These are phyloP conservation scores for Mucor indicus DNA, from an alignment of 371 early-diverging fungal species.

Conservation along the genomic window DNA sequence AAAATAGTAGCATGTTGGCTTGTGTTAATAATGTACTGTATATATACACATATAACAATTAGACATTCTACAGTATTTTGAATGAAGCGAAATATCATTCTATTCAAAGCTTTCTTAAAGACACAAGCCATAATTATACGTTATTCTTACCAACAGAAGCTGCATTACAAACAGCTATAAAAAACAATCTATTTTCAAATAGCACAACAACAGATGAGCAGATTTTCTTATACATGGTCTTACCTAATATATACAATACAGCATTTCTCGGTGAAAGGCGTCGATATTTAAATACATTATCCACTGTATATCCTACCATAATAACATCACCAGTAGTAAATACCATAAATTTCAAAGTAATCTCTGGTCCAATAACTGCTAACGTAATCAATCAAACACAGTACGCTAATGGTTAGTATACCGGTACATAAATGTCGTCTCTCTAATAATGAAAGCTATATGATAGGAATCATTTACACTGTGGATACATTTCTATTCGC, in stretches of 20 bases:
- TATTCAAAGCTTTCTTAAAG: background rate
- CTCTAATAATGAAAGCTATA: no score
- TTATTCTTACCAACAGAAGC: conserved; percentile 15
- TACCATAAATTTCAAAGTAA: conserved; percentile 6
- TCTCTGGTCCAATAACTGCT: conserved; percentile 18
- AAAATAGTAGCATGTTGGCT: no score
- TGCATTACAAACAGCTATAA: conserved; percentile 9
- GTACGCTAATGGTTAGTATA: conserved; percentile 29
- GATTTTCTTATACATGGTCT: conserved; percentile 12
- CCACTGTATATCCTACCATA: conserved; percentile 12
- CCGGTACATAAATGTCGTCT: background rate
- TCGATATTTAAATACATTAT: conserved; percentile 14
- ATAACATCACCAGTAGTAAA: conserved; percentile 12
- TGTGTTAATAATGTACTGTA: no score
- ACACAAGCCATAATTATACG: background rate
- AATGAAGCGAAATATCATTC: background rate
- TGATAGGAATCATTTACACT: conserved; percentile 27
- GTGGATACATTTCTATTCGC: conserved; percentile 18
- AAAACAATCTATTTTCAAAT: conserved; percentile 6
- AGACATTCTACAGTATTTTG: conserved; percentile 1
- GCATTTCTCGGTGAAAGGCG: conserved; percentile 7
- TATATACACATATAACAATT: no score
- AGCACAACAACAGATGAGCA: conserved; percentile 11
- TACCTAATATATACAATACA: conserved; percentile 7
- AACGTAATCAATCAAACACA: conserved; percentile 11